Base-by-base conservation (phyloP, 2,329 filamentous ascomycete genomes). In the Cordyceps cicadae region DNA sequence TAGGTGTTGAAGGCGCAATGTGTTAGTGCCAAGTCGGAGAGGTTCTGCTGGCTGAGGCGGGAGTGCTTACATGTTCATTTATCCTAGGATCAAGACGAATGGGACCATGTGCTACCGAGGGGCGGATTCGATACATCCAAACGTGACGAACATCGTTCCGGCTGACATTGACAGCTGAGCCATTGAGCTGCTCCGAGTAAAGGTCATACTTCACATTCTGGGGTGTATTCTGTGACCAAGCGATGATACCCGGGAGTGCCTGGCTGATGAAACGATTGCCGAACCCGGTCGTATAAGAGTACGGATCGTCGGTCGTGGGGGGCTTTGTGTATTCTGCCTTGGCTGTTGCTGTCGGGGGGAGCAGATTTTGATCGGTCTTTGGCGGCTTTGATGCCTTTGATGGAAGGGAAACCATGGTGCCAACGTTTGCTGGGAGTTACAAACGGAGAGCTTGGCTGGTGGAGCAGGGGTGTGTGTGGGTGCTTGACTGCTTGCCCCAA, bases 271-370 rank as follows among this genome's bases (percentile, higher is more conserved):
- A 78, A 11, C 72, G 68, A 67, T 85, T 85, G 43, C 78, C 77
- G 65, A 84, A 84, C 21, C 82, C 83, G 21, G 76, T 69, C 77
- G 83, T 79, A 66, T 85, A 85, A 71, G 79, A 58, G 56, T 84
- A 70, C 71, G 81, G 69, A 76, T 77, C 63, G 69, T 57, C 52
- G 26, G 51, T 46, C 14, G 69, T 66, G 12, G 67, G 67, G 32
- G 54, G 55, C 5, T 68, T 67, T 29, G 62, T 62, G 61, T 63
- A 66, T 26, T 62, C 64, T 9, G 63, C 56, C 39, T 59, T 61
- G 37, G 68, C 66, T 12, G 64, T 67, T 32, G 65, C 66, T 54
- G 21, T 59, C 43, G 55, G 58, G 48, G 54, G 54, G 49, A 32
- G 45, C 37, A 11, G 34, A 34, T 26, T 51, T 24, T n/a, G 41